Evolutionary conservation across 2,329 filamentous ascomycete genomes (phyloP), one percentile per base, ranked within the genome.

Genomic region (Chlorencoelia australis): DNA sequence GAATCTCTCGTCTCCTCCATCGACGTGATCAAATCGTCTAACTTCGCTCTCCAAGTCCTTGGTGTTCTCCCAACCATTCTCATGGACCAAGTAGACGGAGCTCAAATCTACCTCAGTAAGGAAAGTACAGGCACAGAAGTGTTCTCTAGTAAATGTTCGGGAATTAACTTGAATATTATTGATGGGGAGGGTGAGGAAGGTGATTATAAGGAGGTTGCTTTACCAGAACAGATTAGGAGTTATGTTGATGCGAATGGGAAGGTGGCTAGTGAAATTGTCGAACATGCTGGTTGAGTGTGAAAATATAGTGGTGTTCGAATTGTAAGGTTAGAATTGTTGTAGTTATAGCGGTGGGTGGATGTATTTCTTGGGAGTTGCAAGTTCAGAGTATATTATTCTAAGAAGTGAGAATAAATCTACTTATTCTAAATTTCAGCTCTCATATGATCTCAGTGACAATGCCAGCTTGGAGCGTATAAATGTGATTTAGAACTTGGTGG

Each of bases 21-120:
- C 39, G 91, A 98, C 55, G 83, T 94, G 16, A 91, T 98, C 68
- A 96, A 96, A 65, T 89, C 82, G 31, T 75, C 82, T 50, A 94
- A 91, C 60, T 94, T 98, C 57, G 88, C 87, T 10, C 68, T 96
- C n/a, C 87, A 95, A 62, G 83, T 98, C 35, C 65, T 93, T 37
- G 88, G 88, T 35, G 74, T 73, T 3, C 73, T 94, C 10, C 91
- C 91, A 2, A 94, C 89, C 2, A 72, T 96, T 40, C 67, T 95
- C 56, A 68, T 98, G 40, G 91, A 98, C 59, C 87, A 95, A 62
- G 82, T 96, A 39, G 91, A 98, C 55, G 79, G 87, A 39, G 89
- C 86, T 0, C 78, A 81, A 42, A 66, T 98, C 44, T 98, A 94
- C 59, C 75, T 98, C 14, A 77, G 81, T 59, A 81, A 82, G 56